These are phyloP conservation scores for Iodosphaeria phyllophila DNA, from an alignment of 2,329 filamentous ascomycete genomes.

Conservation along the genomic window DNA sequence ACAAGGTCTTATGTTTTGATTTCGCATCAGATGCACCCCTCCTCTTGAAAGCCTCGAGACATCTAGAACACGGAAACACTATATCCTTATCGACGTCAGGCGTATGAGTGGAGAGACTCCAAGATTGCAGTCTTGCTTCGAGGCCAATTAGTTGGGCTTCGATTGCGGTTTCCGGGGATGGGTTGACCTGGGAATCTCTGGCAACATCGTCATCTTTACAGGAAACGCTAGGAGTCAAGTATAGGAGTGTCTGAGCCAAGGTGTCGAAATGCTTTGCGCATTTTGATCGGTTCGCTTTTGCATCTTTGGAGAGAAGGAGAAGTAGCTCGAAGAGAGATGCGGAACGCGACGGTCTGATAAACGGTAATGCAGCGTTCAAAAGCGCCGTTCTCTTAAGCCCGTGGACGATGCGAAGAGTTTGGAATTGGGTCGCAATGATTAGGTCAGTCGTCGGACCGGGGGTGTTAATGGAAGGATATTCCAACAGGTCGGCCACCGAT, in stretches of 20 bases:
- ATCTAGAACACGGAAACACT: constrained; percentile 44
- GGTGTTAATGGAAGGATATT: constrained; percentile 30
- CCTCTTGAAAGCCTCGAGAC: constrained; percentile 39
- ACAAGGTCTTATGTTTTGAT: constrained; percentile 21
- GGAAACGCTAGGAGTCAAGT: constrained; percentile 49
- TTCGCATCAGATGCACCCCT: constrained; percentile 19
- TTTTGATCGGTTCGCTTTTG: constrained; percentile 31
- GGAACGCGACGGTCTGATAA: constrained; percentile 30
- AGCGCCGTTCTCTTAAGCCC: constrained; percentile 37
- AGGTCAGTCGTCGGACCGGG: constrained; percentile 28
- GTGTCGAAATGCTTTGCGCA: constrained; percentile 46
- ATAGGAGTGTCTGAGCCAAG: constrained; percentile 44
- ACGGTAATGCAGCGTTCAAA: constrained; percentile 36
- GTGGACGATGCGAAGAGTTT: constrained; percentile 44
- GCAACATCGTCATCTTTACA: constrained; percentile 39
- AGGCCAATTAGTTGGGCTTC: constrained; percentile 47
- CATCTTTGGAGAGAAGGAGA: constrained; percentile 21
- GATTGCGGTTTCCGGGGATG: constrained; percentile 37
- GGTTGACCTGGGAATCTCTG: constrained; percentile 30
- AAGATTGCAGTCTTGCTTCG: constrained; percentile 42
- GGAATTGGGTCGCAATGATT: constrained; percentile 44
- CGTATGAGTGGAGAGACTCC: constrained; percentile 40
- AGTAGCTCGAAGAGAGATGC: constrained; percentile 43
- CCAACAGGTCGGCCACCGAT: constrained; percentile 38
- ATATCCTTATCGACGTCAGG: constrained; percentile 45